Percentiles rank a stretch among this genome's conserved stretches.
Conservation (phyloP, 305 asterid genomes). For the Solanum hybrid region DNA sequence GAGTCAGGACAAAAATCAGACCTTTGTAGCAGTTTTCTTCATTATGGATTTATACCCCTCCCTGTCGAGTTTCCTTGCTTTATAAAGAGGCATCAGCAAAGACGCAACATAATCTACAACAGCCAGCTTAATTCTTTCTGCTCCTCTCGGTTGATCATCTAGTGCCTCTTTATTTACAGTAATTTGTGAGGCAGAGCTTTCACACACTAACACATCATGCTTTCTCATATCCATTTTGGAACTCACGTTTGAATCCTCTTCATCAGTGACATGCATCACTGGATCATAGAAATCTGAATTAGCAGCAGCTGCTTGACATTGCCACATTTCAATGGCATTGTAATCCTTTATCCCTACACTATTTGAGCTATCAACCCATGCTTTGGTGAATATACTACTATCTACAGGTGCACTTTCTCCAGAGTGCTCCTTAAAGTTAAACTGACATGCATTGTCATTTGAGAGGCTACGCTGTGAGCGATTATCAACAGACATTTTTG, state of each 20-base stretch:
- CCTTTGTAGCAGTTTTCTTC: conserved; percentile 99
- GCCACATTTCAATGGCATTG: conserved; percentile 99
- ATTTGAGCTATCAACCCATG: conserved; percentile 95
- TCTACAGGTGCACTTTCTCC: conserved; percentile 84
- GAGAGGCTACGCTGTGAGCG: conserved; percentile 66
- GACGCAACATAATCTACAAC: conserved; percentile 95
- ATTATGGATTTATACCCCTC: conserved; percentile 87
- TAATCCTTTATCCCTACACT: conserved; percentile 80
- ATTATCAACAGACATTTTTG: conserved; percentile 56
- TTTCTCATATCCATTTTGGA: conserved; percentile 33
- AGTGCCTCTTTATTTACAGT: conserved; percentile 44
- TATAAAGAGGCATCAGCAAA: conserved; percentile 94
- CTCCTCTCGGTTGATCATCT: conserved; percentile 62
- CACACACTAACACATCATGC: conserved; percentile 45
- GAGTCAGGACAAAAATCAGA: conserved; percentile 10
- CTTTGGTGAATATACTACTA: conserved; percentile 79
- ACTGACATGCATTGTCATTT: conserved; percentile 61
- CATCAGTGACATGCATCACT: conserved; percentile 52
- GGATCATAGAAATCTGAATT: conserved; percentile 67
- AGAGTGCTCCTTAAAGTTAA: conserved; percentile 73
- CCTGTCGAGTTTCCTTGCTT: conserved; percentile 81
- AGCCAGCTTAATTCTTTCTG: conserved; percentile 72
- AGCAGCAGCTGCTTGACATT: conserved; percentile 98
- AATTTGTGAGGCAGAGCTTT: conserved; percentile 73
- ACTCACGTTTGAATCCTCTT: conserved; percentile 72